Percentiles rank a stretch among this genome's conserved stretches.
phyloP scores from a whole-genome alignment of 192 early-diverging fungal genomes.

The Jimgerdemannia flammicorona region DNA sequence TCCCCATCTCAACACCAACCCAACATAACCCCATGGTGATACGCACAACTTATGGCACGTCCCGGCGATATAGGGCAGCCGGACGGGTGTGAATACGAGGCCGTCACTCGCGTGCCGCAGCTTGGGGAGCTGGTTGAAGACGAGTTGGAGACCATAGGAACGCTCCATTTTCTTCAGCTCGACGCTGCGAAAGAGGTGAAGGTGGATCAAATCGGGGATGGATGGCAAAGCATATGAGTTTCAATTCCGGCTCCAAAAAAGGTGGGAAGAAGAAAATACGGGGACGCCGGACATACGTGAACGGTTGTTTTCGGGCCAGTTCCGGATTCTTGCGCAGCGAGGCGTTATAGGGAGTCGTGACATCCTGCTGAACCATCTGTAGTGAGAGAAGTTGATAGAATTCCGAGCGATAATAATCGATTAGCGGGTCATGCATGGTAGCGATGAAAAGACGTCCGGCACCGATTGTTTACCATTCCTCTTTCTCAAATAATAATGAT shows the following conservation, averaged over 20 bases:
- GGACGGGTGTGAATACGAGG: slow-evolving; percentile 66
- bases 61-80: slow-evolving; percentile 50
- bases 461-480: too few relatives aligned
- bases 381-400: slow-evolving; percentile 6
- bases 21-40: background rate
- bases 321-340: slow-evolving; percentile 32
- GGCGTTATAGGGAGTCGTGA: slow-evolving; percentile 54
- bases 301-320: slow-evolving; percentile 46
- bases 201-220: background rate
- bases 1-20: background rate
- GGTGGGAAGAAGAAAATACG: background rate
- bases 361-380: slow-evolving; percentile 61
- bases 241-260: background rate
- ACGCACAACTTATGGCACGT: slow-evolving; percentile 50
- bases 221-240: background rate
- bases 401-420: background rate
- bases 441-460: too few relatives aligned
- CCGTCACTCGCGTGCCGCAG: slow-evolving; percentile 69
- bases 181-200: slow-evolving; percentile 30
- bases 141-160: slow-evolving; percentile 51
- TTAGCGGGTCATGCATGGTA: too few relatives aligned
- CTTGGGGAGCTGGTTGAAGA: slow-evolving; percentile 57
- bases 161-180: slow-evolving; percentile 58
- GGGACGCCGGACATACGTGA: slow-evolving; percentile 40
- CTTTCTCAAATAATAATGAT: too few relatives aligned